Evolutionary conservation across 441 rosid genomes (phyloP).

Genomic region (Mallotus japonicus): DNA sequence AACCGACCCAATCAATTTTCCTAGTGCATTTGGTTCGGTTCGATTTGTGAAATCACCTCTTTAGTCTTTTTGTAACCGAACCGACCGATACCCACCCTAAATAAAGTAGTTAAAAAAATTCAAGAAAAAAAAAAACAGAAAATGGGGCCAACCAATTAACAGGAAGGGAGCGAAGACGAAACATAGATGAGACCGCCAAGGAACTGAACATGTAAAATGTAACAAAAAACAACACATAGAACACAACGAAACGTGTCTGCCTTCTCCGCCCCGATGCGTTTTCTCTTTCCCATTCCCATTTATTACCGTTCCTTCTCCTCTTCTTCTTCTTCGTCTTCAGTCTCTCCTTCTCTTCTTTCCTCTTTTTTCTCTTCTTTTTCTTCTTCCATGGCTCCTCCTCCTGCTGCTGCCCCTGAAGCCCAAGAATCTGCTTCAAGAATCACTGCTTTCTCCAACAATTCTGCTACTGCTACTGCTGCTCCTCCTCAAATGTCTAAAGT

Average conservation of each 20-base stretch:
- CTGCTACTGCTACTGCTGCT: background rate
- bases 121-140: no score
- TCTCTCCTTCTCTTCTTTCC: constrained; percentile 25
- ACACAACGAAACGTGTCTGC: constrained; percentile 38
- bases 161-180: background rate
- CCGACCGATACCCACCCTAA: no score
- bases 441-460: background rate
- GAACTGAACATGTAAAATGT: constrained; percentile 2
- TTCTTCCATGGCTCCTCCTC: constrained; percentile 44
- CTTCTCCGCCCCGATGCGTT: constrained; percentile 47
- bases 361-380: constrained; percentile 10
- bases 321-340: constrained; percentile 18
- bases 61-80: no score
- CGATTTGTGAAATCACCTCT: no score
- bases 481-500: constrained; percentile 47
- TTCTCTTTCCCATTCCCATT: constrained; percentile 28
- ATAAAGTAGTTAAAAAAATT: no score
- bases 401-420: constrained; percentile 31
- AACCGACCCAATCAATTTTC: no score
- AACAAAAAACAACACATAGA: constrained; percentile 28
- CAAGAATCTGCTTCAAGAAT: constrained; percentile 8
- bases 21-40: no score
- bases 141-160: no score
- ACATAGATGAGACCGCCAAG: constrained; percentile 54
- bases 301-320: constrained; percentile 30